These are phyloP conservation scores for Porphyrellus cyaneotinctus DNA, from an alignment of 768 basidiomycete species.

Conservation along the genomic window DNA sequence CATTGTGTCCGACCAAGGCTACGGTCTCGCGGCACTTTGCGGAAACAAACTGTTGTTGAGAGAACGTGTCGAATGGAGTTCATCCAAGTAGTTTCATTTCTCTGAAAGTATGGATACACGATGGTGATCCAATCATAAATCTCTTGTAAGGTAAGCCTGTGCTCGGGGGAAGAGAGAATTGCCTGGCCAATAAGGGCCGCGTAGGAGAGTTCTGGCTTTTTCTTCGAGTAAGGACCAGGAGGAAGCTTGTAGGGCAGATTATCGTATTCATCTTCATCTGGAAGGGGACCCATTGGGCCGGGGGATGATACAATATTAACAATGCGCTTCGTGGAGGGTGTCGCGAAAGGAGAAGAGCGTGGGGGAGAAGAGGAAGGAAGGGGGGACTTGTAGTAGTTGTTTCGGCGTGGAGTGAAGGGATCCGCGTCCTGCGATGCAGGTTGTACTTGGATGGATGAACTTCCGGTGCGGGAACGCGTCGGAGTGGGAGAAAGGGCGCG, in stretches of 20 bases:
- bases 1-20: constrained; percentile 80
- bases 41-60: constrained; percentile 87
- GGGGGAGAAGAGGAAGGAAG: constrained; percentile 62
- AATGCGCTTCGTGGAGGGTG: constrained; percentile 51
- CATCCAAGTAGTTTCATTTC: constrained; percentile 94
- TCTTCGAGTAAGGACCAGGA: constrained; percentile 73
- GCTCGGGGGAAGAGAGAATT: constrained; percentile 77
- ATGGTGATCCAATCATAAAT: constrained; percentile 96
- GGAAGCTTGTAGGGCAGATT: constrained; percentile 74
- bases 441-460: constrained; percentile 29
- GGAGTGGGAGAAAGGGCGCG: constrained; percentile 46
- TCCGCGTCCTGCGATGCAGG: constrained; percentile 33
- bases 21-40: constrained; percentile 76
- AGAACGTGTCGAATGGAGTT: constrained; percentile 97
- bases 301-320: constrained; percentile 84
- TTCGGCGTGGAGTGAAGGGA: constrained; percentile 51
- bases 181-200: constrained; percentile 96
- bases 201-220: constrained; percentile 86
- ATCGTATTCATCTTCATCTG: constrained; percentile 62
- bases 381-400: constrained; percentile 42
- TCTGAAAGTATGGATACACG: constrained; percentile 90
- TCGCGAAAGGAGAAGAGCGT: constrained; percentile 56
- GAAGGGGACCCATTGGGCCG: constrained; percentile 66
- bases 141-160: constrained; percentile 87
- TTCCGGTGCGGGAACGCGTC: constrained; percentile 32